phyloP scores from a whole-genome alignment of 2,329 filamentous ascomycete genomes.

The Corynespora cassiicola region DNA sequence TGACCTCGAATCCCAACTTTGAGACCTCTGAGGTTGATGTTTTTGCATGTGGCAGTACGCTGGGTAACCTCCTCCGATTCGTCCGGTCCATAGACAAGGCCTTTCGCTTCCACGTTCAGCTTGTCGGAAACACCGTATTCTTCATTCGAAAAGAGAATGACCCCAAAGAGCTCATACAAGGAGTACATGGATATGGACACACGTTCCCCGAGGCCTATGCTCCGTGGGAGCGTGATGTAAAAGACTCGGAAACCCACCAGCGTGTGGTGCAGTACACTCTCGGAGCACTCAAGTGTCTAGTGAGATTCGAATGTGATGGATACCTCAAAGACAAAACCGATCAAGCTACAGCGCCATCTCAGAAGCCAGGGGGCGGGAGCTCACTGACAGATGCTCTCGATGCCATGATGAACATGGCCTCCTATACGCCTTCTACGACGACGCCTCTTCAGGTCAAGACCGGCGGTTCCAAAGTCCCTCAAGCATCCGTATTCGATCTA shows the following conservation, averaged over 20 bases:
- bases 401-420: conserved; percentile 13
- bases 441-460: too few species aligned
- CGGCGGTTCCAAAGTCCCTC: conserved; percentile 41
- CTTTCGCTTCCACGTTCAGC: conserved; percentile 67
- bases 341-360: too few species aligned
- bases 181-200: conserved; percentile 68
- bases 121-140: conserved; percentile 65
- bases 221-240: conserved; percentile 63
- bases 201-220: conserved; percentile 72
- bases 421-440: too few species aligned
- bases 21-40: conserved; percentile 56
- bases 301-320: conserved; percentile 67
- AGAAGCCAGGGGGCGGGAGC: too few species aligned
- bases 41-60: conserved; percentile 65
- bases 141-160: conserved; percentile 68
- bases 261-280: conserved; percentile 66
- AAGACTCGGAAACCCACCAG: conserved; percentile 66
- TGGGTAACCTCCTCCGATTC: conserved; percentile 68
- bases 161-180: conserved; percentile 62
- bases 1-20: conserved; percentile 48
- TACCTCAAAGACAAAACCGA: conserved; percentile 47
- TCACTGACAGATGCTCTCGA: conserved; percentile 12
- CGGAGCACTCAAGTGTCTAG: conserved; percentile 57
- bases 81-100: conserved; percentile 50
- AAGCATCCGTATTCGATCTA: conserved; percentile 58